phyloP scores from a whole-genome alignment of 139 green algal species.

The Chlorella sp. region DNA sequence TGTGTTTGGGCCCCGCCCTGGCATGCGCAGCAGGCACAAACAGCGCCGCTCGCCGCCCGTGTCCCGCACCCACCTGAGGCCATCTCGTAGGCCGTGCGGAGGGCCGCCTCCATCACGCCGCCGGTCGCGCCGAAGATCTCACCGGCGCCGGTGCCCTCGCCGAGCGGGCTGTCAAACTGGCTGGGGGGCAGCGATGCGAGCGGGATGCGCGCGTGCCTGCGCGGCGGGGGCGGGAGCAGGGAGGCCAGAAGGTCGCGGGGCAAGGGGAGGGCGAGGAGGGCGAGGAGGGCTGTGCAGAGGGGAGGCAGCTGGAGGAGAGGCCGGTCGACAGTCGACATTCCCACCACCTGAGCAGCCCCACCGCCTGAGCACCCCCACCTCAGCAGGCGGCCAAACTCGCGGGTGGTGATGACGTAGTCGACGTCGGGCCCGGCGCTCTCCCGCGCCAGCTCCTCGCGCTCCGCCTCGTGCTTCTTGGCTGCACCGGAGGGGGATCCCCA shows the following conservation, averaged over 20 bases:
- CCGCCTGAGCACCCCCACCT: too few species aligned
- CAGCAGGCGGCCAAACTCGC: constrained; percentile 63
- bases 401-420: constrained; percentile 74
- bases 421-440: constrained; percentile 46
- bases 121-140: constrained; percentile 65
- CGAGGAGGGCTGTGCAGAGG: not conserved
- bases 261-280: not conserved
- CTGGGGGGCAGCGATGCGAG: constrained; percentile 41
- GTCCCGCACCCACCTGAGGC: constrained; percentile 21
- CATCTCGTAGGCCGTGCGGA: constrained; percentile 67
- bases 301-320: too few species aligned
- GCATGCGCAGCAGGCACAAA: too few species aligned
- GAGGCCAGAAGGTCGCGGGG: not conserved
- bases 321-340: too few species aligned
- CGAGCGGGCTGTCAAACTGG: constrained; percentile 58
- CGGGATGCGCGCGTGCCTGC: constrained; percentile 46
- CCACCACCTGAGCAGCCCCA: too few species aligned
- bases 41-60: too few species aligned
- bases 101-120: constrained; percentile 74
- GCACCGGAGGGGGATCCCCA: too few species aligned
- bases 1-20: too few species aligned
- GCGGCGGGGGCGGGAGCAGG: not conserved
- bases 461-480: constrained; percentile 66
- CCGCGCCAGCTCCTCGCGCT: constrained; percentile 47
- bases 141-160: constrained; percentile 46